These are phyloP conservation scores for Coniella lustricola DNA, from an alignment of 2,329 filamentous ascomycete genomes.

Conservation along the genomic window DNA sequence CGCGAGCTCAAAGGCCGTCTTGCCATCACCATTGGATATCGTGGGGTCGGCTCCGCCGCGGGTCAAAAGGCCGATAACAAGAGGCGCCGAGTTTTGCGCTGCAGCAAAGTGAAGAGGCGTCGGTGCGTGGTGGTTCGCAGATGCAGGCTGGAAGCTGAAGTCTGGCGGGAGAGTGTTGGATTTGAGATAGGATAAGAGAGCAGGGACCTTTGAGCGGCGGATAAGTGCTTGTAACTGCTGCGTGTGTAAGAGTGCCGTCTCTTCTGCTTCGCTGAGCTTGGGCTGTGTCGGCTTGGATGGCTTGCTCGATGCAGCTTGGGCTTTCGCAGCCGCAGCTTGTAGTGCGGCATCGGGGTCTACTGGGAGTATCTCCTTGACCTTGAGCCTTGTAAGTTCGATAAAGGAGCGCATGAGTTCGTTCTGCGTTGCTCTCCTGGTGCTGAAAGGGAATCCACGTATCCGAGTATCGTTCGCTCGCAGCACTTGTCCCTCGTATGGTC, in stretches of 20 bases:
- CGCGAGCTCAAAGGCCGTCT: slow-evolving; percentile 77
- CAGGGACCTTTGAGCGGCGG: slow-evolving; percentile 82
- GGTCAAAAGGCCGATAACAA: slow-evolving; percentile 69
- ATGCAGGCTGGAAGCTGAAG: slow-evolving; percentile 68
- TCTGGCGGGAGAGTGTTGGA: slow-evolving; percentile 64
- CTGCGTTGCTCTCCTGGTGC: slow-evolving; percentile 83
- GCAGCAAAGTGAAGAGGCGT: slow-evolving; percentile 83
- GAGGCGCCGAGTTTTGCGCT: slow-evolving; percentile 66
- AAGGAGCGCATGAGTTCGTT: slow-evolving; percentile 92
- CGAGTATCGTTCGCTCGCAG: slow-evolving; percentile 71
- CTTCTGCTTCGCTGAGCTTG: slow-evolving; percentile 74
- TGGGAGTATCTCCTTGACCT: slow-evolving; percentile 72
- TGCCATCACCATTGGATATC: slow-evolving; percentile 64
- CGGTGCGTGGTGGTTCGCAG: slow-evolving; percentile 71
- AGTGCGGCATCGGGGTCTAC: slow-evolving; percentile 39
- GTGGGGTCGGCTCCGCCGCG: slow-evolving; percentile 73
- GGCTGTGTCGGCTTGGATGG: slow-evolving; percentile 44
- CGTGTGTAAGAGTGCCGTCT: slow-evolving; percentile 75
- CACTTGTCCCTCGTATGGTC: slow-evolving; percentile 84
- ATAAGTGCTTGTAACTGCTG: slow-evolving; percentile 83
- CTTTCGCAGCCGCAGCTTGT: slow-evolving; percentile 26
- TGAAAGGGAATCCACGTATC: slow-evolving; percentile 86
- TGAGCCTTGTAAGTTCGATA: slow-evolving; percentile 85
- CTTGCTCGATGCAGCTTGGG: slow-evolving; percentile 35
- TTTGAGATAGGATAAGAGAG: slow-evolving; percentile 74